Percentiles rank a stretch among this genome's conserved stretches.
Conservation (phyloP, 495 filamentous ascomycete species). For the Podospora appendiculata region DNA sequence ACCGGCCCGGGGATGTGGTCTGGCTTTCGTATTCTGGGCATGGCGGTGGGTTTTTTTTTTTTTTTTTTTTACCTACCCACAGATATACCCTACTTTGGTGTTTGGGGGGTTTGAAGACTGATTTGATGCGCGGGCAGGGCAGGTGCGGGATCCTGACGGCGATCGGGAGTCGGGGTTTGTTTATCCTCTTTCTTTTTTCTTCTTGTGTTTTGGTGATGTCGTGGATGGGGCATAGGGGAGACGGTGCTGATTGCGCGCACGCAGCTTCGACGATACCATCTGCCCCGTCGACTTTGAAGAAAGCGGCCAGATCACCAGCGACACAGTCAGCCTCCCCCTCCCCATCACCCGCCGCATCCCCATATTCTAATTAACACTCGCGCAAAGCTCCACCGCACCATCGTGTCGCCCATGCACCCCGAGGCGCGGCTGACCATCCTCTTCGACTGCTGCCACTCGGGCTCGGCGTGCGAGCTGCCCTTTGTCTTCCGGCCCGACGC, state of each 20-base stretch:
- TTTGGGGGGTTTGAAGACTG: not conserved
- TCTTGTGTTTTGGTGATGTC: too few species aligned
- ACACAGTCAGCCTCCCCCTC: constrained; percentile 20
- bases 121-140: constrained; percentile 22
- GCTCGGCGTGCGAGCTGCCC: constrained; percentile 51
- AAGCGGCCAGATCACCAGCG: constrained; percentile 44
- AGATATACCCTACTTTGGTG: not conserved
- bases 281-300: constrained; percentile 47
- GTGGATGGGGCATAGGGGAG: not conserved
- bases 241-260: too few species aligned
- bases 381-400: constrained; percentile 39
- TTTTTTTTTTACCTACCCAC: not conserved
- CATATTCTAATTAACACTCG: not conserved
- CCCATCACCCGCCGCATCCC: not conserved
- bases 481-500: constrained; percentile 50
- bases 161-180: constrained; percentile 37
- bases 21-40: constrained; percentile 56
- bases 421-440: constrained; percentile 46
- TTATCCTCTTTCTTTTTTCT: not conserved
- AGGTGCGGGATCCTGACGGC: constrained; percentile 36
- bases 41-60: constrained; percentile 29
- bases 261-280: constrained; percentile 48
- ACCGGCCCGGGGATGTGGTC: constrained; percentile 37
- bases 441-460: constrained; percentile 58
- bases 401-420: constrained; percentile 46